Conservation (phyloP, 768 basidiomycete genomes). For the Russula virescens region DNA sequence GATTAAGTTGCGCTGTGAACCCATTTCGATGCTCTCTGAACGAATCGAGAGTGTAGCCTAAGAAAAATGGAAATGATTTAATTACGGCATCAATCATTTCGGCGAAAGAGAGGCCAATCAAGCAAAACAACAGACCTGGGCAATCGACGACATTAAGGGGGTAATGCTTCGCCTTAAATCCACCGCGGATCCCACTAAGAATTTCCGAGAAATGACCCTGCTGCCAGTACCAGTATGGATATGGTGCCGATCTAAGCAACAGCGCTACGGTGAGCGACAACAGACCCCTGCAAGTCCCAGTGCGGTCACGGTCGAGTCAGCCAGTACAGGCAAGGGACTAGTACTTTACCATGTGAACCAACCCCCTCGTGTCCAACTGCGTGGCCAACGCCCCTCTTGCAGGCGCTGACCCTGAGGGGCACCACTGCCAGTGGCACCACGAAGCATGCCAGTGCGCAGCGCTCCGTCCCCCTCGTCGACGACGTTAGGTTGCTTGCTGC, state of each 20-base stretch:
- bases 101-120: too few relatives aligned
- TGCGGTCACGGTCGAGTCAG: too few relatives aligned
- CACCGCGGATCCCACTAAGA: constrained; percentile 13
- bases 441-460: neutral
- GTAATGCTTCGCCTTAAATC: neutral
- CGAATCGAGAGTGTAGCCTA: constrained; percentile 51
- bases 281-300: neutral
- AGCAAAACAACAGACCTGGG: constrained; percentile 15
- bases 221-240: neutral
- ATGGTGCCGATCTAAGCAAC: constrained; percentile 14
- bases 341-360: constrained; percentile 10
- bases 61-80: neutral
- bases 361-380: neutral
- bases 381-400: neutral
- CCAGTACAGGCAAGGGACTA: too few relatives aligned
- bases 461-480: constrained; percentile 1
- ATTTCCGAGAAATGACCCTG: neutral
- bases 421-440: neutral
- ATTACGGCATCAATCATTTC: neutral
- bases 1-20: constrained; percentile 47
- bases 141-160: constrained; percentile 20
- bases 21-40: constrained; percentile 42
- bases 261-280: neutral
- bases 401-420: neutral
- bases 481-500: constrained; percentile 6